Evolutionary conservation across 495 filamentous ascomycete genomes (phyloP), one percentile per base, ranked within the genome.

Genomic region (Polyplosphaeria fusca): DNA sequence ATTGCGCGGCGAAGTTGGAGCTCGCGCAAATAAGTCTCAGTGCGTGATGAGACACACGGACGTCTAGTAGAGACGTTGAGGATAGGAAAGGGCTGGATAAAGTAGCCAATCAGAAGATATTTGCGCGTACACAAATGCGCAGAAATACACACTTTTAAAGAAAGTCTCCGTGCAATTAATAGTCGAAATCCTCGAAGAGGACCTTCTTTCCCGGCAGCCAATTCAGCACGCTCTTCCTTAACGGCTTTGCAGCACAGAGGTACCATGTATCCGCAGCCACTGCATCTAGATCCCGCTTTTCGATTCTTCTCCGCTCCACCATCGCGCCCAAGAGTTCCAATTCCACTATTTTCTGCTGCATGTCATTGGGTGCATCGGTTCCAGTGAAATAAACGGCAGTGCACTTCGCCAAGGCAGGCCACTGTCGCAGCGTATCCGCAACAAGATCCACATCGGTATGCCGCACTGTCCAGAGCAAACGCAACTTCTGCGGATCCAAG

Each of bases 121-220:
- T n/a, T n/a, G n/a, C n/a, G n/a, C n/a, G n/a, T n/a, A n/a, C n/a
- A n/a, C n/a, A 19, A 12, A 47, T 11, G 18, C 9, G 12, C 9
- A 18, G 18, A 47, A 47, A 23, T 24, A 4, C 23, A 26, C 23
- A 18, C 5, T 4, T 27, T 28, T 48, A 18, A 23, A 32, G 45
- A 30, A 18, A 28, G 45, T 48, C 45, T n/a, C n/a, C n/a, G n/a
- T n/a, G n/a, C n/a, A 14, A 35, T 35, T 42, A 88, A 69, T 84
- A 91, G 42, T 79, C 77, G 64, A 91, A 91, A 70, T 84, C 83
- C 68, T 91, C 88, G 69, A 78, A 84, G 18, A 84, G 57, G 27
- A 85, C 76, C 12, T 79, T 76, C 58, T 84, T 80, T 2, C 78
- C 83, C 18, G 74, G 70, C 47, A 89, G 67, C 88, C 87, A 91